These are phyloP conservation scores for Lactarius sp. DNA, from an alignment of 768 basidiomycete species.

Conservation along the genomic window DNA sequence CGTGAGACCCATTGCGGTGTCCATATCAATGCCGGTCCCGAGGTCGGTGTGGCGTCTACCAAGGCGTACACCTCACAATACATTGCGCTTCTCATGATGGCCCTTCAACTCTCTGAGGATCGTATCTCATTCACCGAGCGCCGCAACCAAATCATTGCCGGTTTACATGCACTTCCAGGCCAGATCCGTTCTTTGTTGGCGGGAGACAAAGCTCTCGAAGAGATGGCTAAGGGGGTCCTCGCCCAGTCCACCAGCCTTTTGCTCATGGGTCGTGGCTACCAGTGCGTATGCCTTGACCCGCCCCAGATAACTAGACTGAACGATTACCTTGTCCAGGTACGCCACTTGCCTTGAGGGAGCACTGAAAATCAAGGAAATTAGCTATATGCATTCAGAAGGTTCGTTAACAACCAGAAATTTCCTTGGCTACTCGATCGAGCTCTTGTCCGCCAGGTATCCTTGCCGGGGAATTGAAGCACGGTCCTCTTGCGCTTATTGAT, in stretches of 20 bases:
- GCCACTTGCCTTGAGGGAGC: slow-evolving; percentile 98
- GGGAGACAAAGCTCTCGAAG: slow-evolving; percentile 69
- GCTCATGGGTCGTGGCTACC: slow-evolving; percentile 97
- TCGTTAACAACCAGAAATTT: slow-evolving; percentile 23
- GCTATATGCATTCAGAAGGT: slow-evolving; percentile 84
- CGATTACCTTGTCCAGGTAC: slow-evolving; percentile 42
- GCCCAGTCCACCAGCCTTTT: slow-evolving; percentile 81
- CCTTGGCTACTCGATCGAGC: neutral
- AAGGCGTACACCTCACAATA: slow-evolving; percentile 99
- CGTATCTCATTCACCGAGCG: slow-evolving; percentile 89
- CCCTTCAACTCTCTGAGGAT: slow-evolving; percentile 97
- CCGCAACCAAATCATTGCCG: slow-evolving; percentile 89
- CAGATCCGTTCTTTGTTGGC: slow-evolving; percentile 87
- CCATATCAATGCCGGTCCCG: slow-evolving; percentile 98
- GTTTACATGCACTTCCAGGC: slow-evolving; percentile 81
- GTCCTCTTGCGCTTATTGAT: slow-evolving; percentile 94
- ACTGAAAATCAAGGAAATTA: slow-evolving; percentile 99
- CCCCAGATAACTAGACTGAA: neutral
- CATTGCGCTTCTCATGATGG: slow-evolving; percentile 96
- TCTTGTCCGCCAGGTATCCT: slow-evolving; percentile 63
- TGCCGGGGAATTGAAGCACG: slow-evolving; percentile 98
- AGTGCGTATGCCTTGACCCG: slow-evolving; percentile 45
- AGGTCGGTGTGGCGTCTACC: slow-evolving; percentile 98
- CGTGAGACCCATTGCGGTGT: slow-evolving; percentile 99
- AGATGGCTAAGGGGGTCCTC: slow-evolving; percentile 74